Evolutionary conservation across 2,329 filamentous ascomycete species (phyloP), one percentile per base, ranked within the genome.

Genomic region (Cytospora paraplurivora): DNA sequence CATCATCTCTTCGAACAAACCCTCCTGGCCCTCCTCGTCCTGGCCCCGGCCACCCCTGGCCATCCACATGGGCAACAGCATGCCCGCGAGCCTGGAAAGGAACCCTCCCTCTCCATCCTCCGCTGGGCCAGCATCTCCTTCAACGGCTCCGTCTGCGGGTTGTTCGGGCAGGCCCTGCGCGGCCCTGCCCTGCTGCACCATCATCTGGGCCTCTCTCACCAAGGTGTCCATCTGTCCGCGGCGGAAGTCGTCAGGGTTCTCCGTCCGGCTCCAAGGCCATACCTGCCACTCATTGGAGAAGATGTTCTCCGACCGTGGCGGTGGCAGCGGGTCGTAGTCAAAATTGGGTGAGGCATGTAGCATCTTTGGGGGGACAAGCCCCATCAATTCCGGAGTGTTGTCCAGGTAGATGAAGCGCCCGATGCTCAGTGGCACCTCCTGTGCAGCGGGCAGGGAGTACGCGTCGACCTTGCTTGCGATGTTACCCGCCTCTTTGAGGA

Each of bases 321-420:
- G 93, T 21, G 93, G 92, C 15, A 97, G 78, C 1, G 92, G 92
- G 72, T 97, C 93, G 27, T 92, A 95, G 19, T 91, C 86, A 67
- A 90, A 87, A 69, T 86, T 93, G 2, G 88, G 87, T 54, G 87
- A 80, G 38, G 82, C 79, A 19, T 83, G 80, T 12, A 92, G 86
- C 69, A 92, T 83, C 10, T 78, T 76, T 1, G 82, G 80, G 0
- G 93, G 91, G 7, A 95, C 81, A 47, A 90, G 79, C 0, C 85
- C 82, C 69, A 94, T 89, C 27, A 96, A 82, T 1, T 82, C 78
- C 1, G 88, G 89, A 3, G 88, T 86, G 68, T 93, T 91, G 35
- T 92, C 89, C 10, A 97, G 82, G 64, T 93, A 88, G 27, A 92
- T 85, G 72, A 96, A 91, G 51, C 93, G 84, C 3, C 90, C 91